phyloP scores from a whole-genome alignment of 1,284 basidiomycete genomes.

The Ganoderma leucocontextum region DNA sequence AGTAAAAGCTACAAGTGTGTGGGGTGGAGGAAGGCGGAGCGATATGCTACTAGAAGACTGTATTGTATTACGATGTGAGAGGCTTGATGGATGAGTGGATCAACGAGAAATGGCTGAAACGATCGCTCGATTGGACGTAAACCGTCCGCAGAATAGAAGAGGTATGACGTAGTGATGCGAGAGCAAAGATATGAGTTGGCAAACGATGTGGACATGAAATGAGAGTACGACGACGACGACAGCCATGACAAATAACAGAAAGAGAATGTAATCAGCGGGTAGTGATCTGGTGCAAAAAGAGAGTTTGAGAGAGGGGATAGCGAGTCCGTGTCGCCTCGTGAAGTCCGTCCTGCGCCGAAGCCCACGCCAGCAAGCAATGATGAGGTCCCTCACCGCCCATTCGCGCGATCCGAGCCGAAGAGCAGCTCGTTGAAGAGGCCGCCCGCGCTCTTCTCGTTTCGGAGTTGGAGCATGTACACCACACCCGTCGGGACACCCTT shows the following conservation, averaged over 20 bases:
- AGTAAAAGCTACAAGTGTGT: constrained; percentile 31
- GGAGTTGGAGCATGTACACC: constrained; percentile 96
- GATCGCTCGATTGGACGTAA: constrained; percentile 17
- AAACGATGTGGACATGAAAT: constrained; percentile 7
- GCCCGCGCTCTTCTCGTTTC: constrained; percentile 87
- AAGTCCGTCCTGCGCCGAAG: constrained; percentile 15
- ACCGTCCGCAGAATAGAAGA: constrained; percentile 3
- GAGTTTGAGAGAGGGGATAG: not conserved
- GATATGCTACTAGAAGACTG: constrained; percentile 31
- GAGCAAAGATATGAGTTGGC: constrained; percentile 10
- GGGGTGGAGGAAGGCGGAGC: constrained; percentile 13
- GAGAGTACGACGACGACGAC: constrained; percentile 4
- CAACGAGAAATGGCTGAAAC: not conserved
- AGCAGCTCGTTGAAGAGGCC: constrained; percentile 90
- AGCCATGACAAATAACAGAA: not conserved
- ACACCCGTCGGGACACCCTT: constrained; percentile 92
- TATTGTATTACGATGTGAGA: constrained; percentile 21
- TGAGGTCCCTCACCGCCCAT: constrained; percentile 12
- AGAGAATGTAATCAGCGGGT: constrained; percentile 4
- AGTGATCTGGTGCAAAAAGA: constrained; percentile 9
- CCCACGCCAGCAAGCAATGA: not conserved
- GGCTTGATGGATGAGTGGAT: constrained; percentile 13
- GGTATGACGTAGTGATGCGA: constrained; percentile 22
- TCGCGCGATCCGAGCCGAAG: constrained; percentile 75
- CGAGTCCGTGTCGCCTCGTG: constrained; percentile 28